Evolutionary conservation across 352 stramenopile species (phyloP), one percentile per base, ranked within the genome.

Genomic region (Peronosclerospora sorghi): DNA sequence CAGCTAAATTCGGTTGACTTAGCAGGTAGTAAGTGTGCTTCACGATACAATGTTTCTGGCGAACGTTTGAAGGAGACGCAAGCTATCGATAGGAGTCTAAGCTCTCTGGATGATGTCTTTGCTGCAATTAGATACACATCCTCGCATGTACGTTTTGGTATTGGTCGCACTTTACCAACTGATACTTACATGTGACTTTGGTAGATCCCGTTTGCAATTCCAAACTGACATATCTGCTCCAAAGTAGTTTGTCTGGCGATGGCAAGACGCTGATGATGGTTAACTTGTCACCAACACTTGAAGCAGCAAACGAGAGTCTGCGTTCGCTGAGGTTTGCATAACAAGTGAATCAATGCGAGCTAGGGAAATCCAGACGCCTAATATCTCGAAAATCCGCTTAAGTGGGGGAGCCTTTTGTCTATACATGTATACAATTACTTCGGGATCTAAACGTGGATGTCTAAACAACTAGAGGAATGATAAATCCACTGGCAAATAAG

Each of bases 221-320:
- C 0, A 98, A 98, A 65, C 70, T 99, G 10, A 99, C 96, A 5
- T 98, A 98, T 57, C 68, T 99, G 17, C 90, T 99, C 0, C 95
- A 98, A 64, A 94, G 91, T 46, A 97, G 91, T 54, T 72, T 99
- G 0, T 96, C 90, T 24, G 96, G 96, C 14, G 94, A 99, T 68
- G 95, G 95, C 29, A 99, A 99, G 67, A 97, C 94, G 26, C 64
- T 99, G 15, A 99, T 99, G 95, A 97, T 99, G 75, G 95, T 86
- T 10, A 99, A 98, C 62, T 65, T 99, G 17, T 97, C 90, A 32
- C 95, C 96, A 5, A 98, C 94, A 12, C 41, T 85, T 7, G 87
- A 95, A 45, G 98, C 94, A 35, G 86, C 87, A 32, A 82, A 79
- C 46, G 96, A 99, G 62, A 98, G 89, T 57, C 65, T 99, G 5